Evolutionary conservation across 441 rosid species (phyloP), one percentile per base, ranked within the genome.

Genomic region (Eruca vesicaria): DNA sequence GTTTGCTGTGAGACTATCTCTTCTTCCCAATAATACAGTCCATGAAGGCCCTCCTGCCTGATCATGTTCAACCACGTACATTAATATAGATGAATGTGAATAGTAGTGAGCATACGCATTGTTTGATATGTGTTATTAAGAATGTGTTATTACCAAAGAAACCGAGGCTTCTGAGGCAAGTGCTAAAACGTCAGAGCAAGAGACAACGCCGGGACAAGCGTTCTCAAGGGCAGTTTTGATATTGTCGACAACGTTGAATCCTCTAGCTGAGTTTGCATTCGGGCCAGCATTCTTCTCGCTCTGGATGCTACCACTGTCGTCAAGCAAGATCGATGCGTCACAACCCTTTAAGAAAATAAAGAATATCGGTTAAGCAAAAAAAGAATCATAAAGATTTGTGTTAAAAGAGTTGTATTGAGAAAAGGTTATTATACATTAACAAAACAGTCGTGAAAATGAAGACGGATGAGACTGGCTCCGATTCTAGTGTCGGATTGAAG

Each of bases 1-100:
- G 66, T 79, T 87, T 21, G 84, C 85, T 2, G 77, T 81, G 6
- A 79, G 64, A 31, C 85, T 63, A 74, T 88, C 96, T 80, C 89
- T 83, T 82, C 97, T 81, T 69, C 97, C 94, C 2, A 88, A 69
- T 9, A 53, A 79, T 14, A 86, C 92, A 52, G 62, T 69, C 96
- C 91, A 88, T n/a, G 88, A 61, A 23, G 82, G 89, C 8, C 95
- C 95, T 69, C 95, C 91, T 66, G 86, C 84, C 92, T 88, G 71
- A 14, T 68, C n/a, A 41, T 74, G 7, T 31, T 32, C 26, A 53
- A 68, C 68, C 23, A 78, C 41, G 53, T 11, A 29, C n/a, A n/a
- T n/a, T n/a, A n/a, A n/a, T n/a, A n/a, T n/a, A n/a, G n/a, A n/a
- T n/a, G n/a, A 15, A 12, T 16, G 14, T 31, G 11, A 38, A 19